Conservation (phyloP, 1,139 yeast species). For the Scheffersomyces insectosa region DNA sequence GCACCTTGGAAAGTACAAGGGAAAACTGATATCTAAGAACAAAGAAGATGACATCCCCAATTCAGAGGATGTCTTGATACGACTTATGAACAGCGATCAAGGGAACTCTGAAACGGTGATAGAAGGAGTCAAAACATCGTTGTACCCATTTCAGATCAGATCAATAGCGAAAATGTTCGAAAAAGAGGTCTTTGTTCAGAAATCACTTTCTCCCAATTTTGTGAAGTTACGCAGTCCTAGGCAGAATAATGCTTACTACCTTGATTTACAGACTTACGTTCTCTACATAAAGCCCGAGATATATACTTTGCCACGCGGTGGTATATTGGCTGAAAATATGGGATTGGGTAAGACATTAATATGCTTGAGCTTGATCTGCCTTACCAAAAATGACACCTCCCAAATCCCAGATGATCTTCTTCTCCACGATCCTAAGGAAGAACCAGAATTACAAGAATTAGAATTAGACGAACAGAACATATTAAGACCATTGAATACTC, state of each 20-base stretch:
- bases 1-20: slow-evolving; percentile 18
- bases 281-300: slow-evolving; percentile 37
- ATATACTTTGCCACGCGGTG: slow-evolving; percentile 57
- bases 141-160: slow-evolving; percentile 59
- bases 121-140: slow-evolving; percentile 49
- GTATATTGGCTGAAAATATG: slow-evolving; percentile 76
- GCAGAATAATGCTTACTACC: slow-evolving; percentile 21
- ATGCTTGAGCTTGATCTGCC: slow-evolving; percentile 59
- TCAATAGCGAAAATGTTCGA: slow-evolving; percentile 61
- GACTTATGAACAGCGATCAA: slow-evolving; percentile 12
- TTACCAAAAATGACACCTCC: slow-evolving; percentile 55
- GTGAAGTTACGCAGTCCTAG: slow-evolving; percentile 27
- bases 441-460: slow-evolving; percentile 3
- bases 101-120: slow-evolving; percentile 20
- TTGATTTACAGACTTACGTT: slow-evolving; percentile 31
- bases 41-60: slow-evolving; percentile 12
- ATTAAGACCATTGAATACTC: neutral
- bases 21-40: slow-evolving; percentile 3
- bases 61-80: slow-evolving; percentile 18
- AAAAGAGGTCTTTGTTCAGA: slow-evolving; percentile 42
- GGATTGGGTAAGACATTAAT: slow-evolving; percentile 73
- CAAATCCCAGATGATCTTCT: slow-evolving; percentile 39
- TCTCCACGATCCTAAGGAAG: slow-evolving; percentile 12
- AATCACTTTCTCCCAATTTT: slow-evolving; percentile 46
- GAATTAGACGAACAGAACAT: neutral